Percentiles rank a stretch among this genome's conserved stretches.
These are phyloP conservation scores for Trichosporon asahii DNA, from an alignment of 1,284 basidiomycete species.

Conservation along the genomic window DNA sequence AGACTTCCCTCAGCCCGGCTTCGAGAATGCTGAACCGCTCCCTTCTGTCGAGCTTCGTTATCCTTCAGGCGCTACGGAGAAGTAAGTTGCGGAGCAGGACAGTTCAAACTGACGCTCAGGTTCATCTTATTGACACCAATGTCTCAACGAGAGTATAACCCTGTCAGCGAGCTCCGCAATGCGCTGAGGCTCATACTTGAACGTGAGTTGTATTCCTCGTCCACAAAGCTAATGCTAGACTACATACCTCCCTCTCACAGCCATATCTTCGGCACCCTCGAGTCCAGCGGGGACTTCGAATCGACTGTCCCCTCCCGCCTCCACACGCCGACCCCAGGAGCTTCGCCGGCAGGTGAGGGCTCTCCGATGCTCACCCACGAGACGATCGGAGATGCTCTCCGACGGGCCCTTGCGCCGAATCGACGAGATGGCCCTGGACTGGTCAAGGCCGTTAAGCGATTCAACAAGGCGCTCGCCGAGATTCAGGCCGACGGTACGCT, in stretches of 20 bases:
- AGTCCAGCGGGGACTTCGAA: slow-evolving; percentile 20
- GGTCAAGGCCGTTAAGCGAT: slow-evolving; percentile 53
- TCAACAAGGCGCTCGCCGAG: slow-evolving; percentile 53
- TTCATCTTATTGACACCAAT: slow-evolving; percentile 48
- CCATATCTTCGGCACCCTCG: slow-evolving; percentile 44
- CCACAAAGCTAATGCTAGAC: slow-evolving; percentile 23
- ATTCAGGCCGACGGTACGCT: slow-evolving; percentile 49
- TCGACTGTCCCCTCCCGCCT: slow-evolving; percentile 19
- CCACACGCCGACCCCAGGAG: slow-evolving; percentile 23
- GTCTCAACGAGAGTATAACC: slow-evolving; percentile 50
- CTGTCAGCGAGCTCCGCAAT: slow-evolving; percentile 50
- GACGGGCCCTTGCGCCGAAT: slow-evolving; percentile 54
- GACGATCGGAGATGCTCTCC: slow-evolving; percentile 55
- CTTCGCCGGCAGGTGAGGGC: slow-evolving; percentile 28
- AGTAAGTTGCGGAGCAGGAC: slow-evolving; percentile 28
- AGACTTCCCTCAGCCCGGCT: slow-evolving; percentile 50
- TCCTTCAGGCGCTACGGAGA: slow-evolving; percentile 49
- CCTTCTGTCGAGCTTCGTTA: slow-evolving; percentile 51
- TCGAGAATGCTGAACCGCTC: slow-evolving; percentile 41
- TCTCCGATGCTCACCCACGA: slow-evolving; percentile 32
- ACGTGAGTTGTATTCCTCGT: slow-evolving; percentile 30
- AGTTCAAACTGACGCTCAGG: slow-evolving; percentile 26
- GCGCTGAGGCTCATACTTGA: slow-evolving; percentile 42
- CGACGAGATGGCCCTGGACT: slow-evolving; percentile 56
- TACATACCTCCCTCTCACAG: slow-evolving; percentile 43